Conservation (phyloP, 306 rosid genomes). For the Quercus rubra region DNA sequence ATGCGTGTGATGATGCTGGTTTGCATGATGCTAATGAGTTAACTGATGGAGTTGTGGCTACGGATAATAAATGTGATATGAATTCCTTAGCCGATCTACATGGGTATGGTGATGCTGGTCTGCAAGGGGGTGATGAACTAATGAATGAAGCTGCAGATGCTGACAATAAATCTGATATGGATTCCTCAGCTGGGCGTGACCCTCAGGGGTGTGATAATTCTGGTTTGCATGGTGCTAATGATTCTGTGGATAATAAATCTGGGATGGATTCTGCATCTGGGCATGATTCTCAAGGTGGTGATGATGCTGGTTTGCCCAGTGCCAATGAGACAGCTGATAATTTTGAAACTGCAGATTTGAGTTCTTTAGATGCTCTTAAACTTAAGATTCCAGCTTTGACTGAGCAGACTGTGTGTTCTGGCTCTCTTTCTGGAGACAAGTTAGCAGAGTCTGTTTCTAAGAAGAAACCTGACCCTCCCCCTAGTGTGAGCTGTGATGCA, state of each 20-base stretch:
- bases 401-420: conserved; percentile 21
- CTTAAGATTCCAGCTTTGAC: conserved; percentile 21
- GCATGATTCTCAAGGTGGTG: conserved; percentile 40
- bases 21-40: conserved; percentile 2
- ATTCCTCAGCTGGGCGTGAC: conserved; percentile 8
- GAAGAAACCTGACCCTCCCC: conserved; percentile 30
- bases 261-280: conserved; percentile 23
- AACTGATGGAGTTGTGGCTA: conserved; percentile 22
- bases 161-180: not conserved
- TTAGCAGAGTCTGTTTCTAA: conserved; percentile 30
- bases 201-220: not conserved
- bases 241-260: not conserved
- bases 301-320: conserved; percentile 35
- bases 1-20: conserved; percentile 23
- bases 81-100: no score
- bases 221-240: not conserved
- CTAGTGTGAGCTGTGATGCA: conserved; percentile 10
- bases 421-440: conserved; percentile 34
- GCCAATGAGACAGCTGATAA: conserved; percentile 37
- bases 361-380: conserved; percentile 43
- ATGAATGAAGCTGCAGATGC: no score
- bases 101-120: no score
- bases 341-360: conserved; percentile 24
- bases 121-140: no score
- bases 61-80: not conserved